Evolutionary conservation across 2,329 filamentous ascomycete genomes (phyloP).

Genomic region (Davidsoniella australis): DNA sequence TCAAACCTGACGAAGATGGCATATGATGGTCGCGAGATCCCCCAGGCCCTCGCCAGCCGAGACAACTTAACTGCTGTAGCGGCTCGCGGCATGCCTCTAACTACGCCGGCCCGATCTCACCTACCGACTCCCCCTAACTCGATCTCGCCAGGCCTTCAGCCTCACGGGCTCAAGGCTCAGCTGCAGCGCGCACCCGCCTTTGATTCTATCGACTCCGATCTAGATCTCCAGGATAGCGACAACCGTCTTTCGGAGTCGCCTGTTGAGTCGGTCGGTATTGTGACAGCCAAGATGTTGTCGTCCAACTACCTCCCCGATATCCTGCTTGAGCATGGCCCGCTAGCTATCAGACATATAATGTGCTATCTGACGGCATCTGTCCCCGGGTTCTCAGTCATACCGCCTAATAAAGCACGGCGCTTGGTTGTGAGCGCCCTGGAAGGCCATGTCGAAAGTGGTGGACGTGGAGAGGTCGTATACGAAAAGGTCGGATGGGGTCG

Average conservation of each 20-base stretch:
- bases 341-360: constrained; percentile 92
- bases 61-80: constrained; percentile 60
- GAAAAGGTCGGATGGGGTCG: constrained; percentile 96
- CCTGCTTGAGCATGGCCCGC: constrained; percentile 70
- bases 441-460: constrained; percentile 41
- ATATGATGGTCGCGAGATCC: constrained; percentile 52
- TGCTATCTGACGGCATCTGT: constrained; percentile 85
- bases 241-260: constrained; percentile 28
- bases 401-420: constrained; percentile 75
- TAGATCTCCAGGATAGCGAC: constrained; percentile 48
- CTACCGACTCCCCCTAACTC: constrained; percentile 90
- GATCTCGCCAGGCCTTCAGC: constrained; percentile 73
- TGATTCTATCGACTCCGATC: constrained; percentile 64
- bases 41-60: constrained; percentile 41
- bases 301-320: constrained; percentile 84
- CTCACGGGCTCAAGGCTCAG: constrained; percentile 60
- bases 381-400: constrained; percentile 78
- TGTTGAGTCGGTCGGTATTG: constrained; percentile 60
- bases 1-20: constrained; percentile 20
- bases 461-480: constrained; percentile 59
- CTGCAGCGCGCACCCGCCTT: constrained; percentile 37
- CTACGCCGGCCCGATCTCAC: constrained; percentile 38
- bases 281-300: constrained; percentile 71
- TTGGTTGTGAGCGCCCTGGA: constrained; percentile 87
- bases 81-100: constrained; percentile 43